These are phyloP conservation scores for Flaveria ramosissima DNA, from an alignment of 129 eudicot genomes.

Conservation along the genomic window DNA sequence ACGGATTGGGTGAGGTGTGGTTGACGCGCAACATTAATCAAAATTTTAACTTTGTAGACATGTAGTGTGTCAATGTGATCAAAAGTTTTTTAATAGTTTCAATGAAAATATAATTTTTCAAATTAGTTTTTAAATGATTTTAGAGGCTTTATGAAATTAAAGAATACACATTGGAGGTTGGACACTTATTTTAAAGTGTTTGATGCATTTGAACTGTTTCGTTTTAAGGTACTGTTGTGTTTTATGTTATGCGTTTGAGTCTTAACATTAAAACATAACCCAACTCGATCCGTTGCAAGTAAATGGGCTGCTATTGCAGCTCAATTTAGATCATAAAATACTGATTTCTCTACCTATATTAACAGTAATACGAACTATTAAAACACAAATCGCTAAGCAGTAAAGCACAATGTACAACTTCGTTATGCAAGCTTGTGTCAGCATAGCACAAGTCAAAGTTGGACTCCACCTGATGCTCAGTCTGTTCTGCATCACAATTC, in stretches of 20 bases:
- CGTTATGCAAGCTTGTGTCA: no score
- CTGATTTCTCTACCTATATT: background rate
- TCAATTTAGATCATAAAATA: no score
- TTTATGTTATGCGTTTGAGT: background rate
- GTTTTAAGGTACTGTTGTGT: background rate
- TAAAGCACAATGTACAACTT: no score
- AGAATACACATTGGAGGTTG: background rate
- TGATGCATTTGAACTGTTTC: background rate
- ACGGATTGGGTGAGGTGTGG: background rate
- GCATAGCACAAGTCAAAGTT: no score
- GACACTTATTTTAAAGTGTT: background rate
- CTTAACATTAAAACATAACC: background rate
- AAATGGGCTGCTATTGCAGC: no score
- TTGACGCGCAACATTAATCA: background rate
- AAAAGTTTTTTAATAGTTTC: background rate
- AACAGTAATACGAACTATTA: no score
- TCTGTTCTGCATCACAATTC: background rate
- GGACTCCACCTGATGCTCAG: no score
- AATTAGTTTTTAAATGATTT: background rate
- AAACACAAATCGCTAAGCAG: no score
- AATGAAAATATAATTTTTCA: background rate
- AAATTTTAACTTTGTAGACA: background rate
- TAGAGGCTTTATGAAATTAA: background rate
- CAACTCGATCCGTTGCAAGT: background rate
- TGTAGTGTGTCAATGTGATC: background rate